A percentile compares a stretch with the other conserved stretches of the same genome.
Conservation (phyloP, 768 basidiomycete genomes). For the Butyriboletus loyo region DNA sequence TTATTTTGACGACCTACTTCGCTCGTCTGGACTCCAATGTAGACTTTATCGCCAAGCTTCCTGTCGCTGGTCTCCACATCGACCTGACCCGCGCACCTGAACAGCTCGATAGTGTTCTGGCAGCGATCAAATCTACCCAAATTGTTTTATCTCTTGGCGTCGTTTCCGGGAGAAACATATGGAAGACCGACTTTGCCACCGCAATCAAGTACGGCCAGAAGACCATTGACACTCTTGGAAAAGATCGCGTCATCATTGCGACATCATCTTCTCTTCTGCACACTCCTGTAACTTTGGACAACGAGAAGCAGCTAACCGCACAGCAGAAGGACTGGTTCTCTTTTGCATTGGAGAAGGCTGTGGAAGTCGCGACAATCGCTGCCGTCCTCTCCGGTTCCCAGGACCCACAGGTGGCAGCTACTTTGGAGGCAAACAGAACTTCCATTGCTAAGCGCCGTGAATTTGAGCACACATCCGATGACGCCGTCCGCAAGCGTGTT, state of each 20-base stretch:
- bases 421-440: constrained; percentile 82
- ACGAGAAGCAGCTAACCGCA: constrained; percentile 84
- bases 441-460: constrained; percentile 93
- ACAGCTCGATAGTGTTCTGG: constrained; percentile 81
- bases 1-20: constrained; percentile 95
- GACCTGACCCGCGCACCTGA: constrained; percentile 91
- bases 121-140: constrained; percentile 78
- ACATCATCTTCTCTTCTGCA: constrained; percentile 98
- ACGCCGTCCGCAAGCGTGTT: constrained; percentile 92
- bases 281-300: constrained; percentile 92
- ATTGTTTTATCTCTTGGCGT: constrained; percentile 89
- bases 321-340: constrained; percentile 98
- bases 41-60: constrained; percentile 85
- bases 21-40: constrained; percentile 93
- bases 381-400: constrained; percentile 83
- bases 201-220: constrained; percentile 81
- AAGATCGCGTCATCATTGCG: constrained; percentile 86
- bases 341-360: constrained; percentile 94
- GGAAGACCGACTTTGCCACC: constrained; percentile 92
- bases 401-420: constrained; percentile 62
- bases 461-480: constrained; percentile 92
- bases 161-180: constrained; percentile 98
- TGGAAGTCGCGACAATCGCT: constrained; percentile 86
- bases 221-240: constrained; percentile 79
- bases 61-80: constrained; percentile 91